These are phyloP conservation scores for Anisodus tanguticus DNA, from an alignment of 257 asterid genomes.

Conservation along the genomic window DNA sequence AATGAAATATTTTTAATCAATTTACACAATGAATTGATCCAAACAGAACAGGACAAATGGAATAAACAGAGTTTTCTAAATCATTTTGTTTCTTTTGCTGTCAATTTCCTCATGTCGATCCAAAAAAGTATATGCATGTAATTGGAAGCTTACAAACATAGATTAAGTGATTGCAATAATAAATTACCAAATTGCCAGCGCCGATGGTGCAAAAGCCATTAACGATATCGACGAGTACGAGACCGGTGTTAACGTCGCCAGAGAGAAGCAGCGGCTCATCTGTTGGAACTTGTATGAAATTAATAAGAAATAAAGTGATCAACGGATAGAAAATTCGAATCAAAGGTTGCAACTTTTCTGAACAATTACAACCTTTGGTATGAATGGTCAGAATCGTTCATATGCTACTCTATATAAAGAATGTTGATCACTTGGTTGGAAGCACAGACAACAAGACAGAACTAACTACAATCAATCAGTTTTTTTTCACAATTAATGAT, in stretches of 20 bases:
- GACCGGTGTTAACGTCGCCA: constrained; percentile 63
- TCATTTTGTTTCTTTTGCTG: neutral
- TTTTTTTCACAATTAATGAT: too few relatives aligned
- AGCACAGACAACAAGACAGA: too few relatives aligned
- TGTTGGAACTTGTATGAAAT: too few relatives aligned
- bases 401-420: too few relatives aligned
- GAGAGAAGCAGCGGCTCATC: constrained; percentile 59
- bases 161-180: neutral
- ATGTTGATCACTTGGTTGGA: too few relatives aligned
- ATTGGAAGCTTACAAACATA: neutral
- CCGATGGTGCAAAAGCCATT: constrained; percentile 98
- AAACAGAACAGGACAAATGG: neutral
- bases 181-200: constrained; percentile 70
- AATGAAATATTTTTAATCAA: too few relatives aligned
- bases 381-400: too few relatives aligned
- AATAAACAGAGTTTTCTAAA: neutral
- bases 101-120: neutral
- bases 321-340: too few relatives aligned
- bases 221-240: constrained; percentile 80
- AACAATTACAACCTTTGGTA: too few relatives aligned
- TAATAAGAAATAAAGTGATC: too few relatives aligned
- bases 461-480: too few relatives aligned
- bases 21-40: neutral
- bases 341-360: too few relatives aligned
- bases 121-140: neutral